Percentiles rank a stretch among this genome's conserved stretches.
Conservation (phyloP, 2,329 filamentous ascomycete species). For the Berkeleyomyces rouxiae region DNA sequence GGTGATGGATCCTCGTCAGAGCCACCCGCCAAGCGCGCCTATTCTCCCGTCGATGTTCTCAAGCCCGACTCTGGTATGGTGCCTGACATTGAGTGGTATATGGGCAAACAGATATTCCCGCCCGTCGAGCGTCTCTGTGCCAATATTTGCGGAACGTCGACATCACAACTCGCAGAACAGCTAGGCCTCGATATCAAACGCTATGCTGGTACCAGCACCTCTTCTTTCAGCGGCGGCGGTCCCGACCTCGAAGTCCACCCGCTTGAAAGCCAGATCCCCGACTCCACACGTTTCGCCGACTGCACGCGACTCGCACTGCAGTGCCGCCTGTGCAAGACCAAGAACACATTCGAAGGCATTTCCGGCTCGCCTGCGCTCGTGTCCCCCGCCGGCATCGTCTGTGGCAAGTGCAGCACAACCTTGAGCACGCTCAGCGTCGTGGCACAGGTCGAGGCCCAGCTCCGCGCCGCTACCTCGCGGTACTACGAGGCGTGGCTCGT, state of each 20-base stretch:
- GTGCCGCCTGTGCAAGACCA: constrained; percentile 64
- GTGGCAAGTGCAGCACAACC: constrained; percentile 47
- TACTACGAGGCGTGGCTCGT: constrained; percentile 91
- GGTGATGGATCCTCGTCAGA: constrained; percentile 47
- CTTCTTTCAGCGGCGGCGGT: constrained; percentile 18
- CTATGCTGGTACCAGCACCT: constrained; percentile 42
- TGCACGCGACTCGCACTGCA: constrained; percentile 60
- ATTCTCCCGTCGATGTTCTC: constrained; percentile 67
- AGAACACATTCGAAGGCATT: constrained; percentile 63
- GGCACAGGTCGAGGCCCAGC: constrained; percentile 72
- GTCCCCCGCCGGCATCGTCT: constrained; percentile 59
- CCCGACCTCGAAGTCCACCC: constrained; percentile 62
- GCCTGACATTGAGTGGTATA: constrained; percentile 93
- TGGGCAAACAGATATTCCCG: constrained; percentile 95
- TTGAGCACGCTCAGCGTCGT: constrained; percentile 60
- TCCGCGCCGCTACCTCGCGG: constrained; percentile 57
- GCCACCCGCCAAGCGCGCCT: constrained; percentile 72
- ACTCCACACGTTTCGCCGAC: constrained; percentile 74
- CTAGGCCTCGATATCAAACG: constrained; percentile 80
- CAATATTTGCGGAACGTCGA: constrained; percentile 84
- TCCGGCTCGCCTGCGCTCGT: constrained; percentile 39
- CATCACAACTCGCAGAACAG: constrained; percentile 77
- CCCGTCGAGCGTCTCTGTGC: constrained; percentile 95
- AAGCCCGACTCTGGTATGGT: constrained; percentile 59
- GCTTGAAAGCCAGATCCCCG: constrained; percentile 84